Evolutionary conservation across 2,329 filamentous ascomycete species (phyloP).

Genomic region (Colletotrichum truncatum): DNA sequence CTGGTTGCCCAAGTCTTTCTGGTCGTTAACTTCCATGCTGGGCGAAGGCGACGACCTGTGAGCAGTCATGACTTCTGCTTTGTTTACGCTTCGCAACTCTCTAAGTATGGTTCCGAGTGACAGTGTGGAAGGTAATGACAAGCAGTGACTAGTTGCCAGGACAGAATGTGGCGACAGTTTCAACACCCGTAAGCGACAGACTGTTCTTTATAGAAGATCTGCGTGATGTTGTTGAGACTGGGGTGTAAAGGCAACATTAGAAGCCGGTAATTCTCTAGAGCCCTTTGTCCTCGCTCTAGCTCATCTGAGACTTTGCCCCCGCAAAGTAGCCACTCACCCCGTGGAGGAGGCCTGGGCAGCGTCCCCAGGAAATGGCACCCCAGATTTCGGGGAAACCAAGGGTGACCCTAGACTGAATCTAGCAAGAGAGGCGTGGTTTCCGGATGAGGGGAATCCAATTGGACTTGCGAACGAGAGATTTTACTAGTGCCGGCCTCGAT

Average conservation of each 20-base stretch:
- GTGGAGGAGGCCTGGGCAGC: slow-evolving; percentile 1
- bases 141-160: background rate
- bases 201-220: background rate
- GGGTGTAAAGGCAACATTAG: background rate
- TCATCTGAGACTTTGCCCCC: background rate
- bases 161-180: no score
- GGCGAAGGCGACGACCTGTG: background rate
- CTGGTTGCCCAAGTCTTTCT: background rate
- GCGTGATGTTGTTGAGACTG: background rate
- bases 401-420: background rate
- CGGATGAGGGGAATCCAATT: slow-evolving; percentile 10
- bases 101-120: no score
- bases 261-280: background rate
- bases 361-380: slow-evolving; percentile 3
- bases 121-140: no score
- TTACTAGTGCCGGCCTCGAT: background rate
- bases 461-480: background rate
- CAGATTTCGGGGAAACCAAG: background rate
- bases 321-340: background rate
- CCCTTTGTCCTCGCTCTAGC: background rate
- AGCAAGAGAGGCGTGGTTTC: background rate
- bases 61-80: background rate
- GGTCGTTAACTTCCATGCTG: slow-evolving; percentile 5
- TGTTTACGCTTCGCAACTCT: no score
- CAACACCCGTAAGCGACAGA: background rate